A percentile compares a stretch with the other conserved stretches of the same genome.
These are phyloP conservation scores for Populus hybrid DNA, from an alignment of 441 rosid species.

Conservation along the genomic window DNA sequence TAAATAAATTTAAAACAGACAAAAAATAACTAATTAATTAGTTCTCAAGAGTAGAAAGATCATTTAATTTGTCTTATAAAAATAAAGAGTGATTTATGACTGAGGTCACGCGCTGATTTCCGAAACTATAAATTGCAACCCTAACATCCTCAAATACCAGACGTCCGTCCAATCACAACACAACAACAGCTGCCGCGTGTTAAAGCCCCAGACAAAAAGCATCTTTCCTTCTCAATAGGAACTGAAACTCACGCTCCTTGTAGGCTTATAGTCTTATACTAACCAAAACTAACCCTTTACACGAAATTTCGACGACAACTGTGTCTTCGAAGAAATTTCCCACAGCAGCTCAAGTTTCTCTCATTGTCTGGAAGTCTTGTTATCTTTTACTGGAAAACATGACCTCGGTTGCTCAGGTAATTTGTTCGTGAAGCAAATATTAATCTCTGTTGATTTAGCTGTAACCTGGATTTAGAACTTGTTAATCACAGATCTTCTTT, in stretches of 20 bases:
- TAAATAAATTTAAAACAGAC: not conserved
- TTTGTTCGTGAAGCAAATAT: not conserved
- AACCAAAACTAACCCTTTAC: not conserved
- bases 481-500: not conserved
- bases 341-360: not conserved
- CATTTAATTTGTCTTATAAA: too few species aligned
- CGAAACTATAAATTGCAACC: not conserved
- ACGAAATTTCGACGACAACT: not conserved
- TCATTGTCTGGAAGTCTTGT: not conserved
- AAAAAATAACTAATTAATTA: too few species aligned
- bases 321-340: not conserved
- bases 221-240: not conserved
- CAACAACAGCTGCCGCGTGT: not conserved
- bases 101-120: not conserved
- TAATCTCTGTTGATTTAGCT: not conserved
- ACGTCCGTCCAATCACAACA: not conserved
- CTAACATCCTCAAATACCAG: not conserved
- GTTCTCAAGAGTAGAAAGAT: too few species aligned
- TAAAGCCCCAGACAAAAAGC: not conserved
- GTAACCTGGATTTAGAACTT: conserved; percentile 12
- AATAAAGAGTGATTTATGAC: too few species aligned
- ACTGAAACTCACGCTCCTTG: not conserved
- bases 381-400: conserved; percentile 23
- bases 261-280: not conserved
- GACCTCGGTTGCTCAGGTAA: conserved; percentile 67